A percentile compares a stretch with the other conserved stretches of the same genome.
Conservation (phyloP, 306 rosid genomes). For the Casuarina equisetifolia region DNA sequence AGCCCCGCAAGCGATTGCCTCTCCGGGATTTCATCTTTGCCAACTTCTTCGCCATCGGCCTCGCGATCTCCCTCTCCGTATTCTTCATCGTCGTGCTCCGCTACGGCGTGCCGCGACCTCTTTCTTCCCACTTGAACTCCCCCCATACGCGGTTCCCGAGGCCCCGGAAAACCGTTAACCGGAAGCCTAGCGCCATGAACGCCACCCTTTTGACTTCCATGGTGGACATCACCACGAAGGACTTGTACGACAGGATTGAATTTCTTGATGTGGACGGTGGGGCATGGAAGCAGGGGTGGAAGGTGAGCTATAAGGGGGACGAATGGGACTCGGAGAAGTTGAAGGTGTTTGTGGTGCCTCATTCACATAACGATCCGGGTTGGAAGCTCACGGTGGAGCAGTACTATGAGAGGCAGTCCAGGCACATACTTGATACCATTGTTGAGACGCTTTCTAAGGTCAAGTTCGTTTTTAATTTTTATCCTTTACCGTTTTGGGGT, state of each 20-base stretch:
- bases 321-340: conserved; percentile 94
- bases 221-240: conserved; percentile 90
- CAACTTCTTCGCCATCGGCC: conserved; percentile 81
- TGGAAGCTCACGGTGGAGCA: conserved; percentile 95
- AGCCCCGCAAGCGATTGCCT: conserved; percentile 51
- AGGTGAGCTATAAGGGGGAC: conserved; percentile 72
- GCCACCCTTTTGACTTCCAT: conserved; percentile 31
- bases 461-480: background rate
- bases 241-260: conserved; percentile 71
- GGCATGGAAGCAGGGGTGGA: conserved; percentile 97
- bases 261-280: conserved; percentile 88
- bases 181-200: conserved; percentile 36
- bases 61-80: conserved; percentile 51
- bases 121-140: conserved; percentile 45
- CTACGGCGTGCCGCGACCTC: conserved; percentile 77
- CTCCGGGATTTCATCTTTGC: conserved; percentile 66
- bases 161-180: conserved; percentile 41
- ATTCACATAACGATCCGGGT: conserved; percentile 98
- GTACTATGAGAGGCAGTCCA: conserved; percentile 79
- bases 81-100: conserved; percentile 68
- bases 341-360: conserved; percentile 90
- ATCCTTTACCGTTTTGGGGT: background rate
- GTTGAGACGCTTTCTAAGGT: conserved; percentile 83
- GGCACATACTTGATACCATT: conserved; percentile 86
- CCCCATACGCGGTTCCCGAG: conserved; percentile 34